Evolutionary conservation across 2,329 filamentous ascomycete species (phyloP).

Genomic region (Exophiala viscosa): DNA sequence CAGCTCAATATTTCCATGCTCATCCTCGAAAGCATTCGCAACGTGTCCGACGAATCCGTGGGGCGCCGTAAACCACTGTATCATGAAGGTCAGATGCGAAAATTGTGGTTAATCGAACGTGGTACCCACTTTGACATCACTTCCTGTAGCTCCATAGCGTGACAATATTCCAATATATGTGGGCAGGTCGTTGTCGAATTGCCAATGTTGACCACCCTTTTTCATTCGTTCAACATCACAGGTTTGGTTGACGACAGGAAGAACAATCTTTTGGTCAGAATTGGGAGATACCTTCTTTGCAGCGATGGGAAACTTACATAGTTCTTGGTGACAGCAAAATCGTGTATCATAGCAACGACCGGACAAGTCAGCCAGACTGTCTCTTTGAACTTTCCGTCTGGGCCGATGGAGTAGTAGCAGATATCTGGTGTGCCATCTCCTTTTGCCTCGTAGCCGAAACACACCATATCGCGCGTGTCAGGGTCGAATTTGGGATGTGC

Average conservation of each 20-base stretch:
- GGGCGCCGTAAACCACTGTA: conserved; percentile 38
- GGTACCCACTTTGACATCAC: conserved; percentile 33
- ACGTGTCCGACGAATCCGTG: conserved; percentile 37
- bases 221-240: conserved; percentile 39
- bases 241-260: conserved; percentile 37
- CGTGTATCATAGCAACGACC: conserved; percentile 41
- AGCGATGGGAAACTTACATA: too few relatives aligned
- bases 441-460: conserved; percentile 48
- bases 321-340: conserved; percentile 42
- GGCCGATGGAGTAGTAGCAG: conserved; percentile 34
- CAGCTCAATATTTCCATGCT: conserved; percentile 33
- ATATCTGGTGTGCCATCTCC: conserved; percentile 41
- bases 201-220: conserved; percentile 40
- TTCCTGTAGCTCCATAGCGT: conserved; percentile 19
- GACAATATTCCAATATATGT: conserved; percentile 31
- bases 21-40: conserved; percentile 38
- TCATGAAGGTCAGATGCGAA: background rate
- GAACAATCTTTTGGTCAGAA: conserved; percentile 20
- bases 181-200: conserved; percentile 35
- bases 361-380: conserved; percentile 36
- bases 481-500: conserved; percentile 54
- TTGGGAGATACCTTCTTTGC: background rate
- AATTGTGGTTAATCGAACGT: background rate
- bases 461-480: conserved; percentile 49
- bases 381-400: conserved; percentile 33